These are phyloP conservation scores for Penicillium sp. DNA, from an alignment of 2,329 filamentous ascomycete species.

Conservation along the genomic window DNA sequence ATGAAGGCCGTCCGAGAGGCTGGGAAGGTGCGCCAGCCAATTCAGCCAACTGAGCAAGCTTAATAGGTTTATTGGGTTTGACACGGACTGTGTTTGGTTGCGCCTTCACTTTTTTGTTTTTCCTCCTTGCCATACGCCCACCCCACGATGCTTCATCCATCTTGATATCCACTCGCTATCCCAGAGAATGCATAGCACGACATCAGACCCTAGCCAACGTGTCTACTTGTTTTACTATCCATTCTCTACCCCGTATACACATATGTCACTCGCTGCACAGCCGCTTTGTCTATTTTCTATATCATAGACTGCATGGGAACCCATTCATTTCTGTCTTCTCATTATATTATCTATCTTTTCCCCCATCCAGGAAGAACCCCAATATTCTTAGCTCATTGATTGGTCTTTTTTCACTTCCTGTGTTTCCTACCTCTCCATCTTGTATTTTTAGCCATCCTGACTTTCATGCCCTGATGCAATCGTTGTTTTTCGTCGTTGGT, in stretches of 20 bases:
- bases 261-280: constrained; percentile 7
- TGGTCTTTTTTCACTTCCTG: background rate
- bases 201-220: background rate
- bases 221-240: background rate
- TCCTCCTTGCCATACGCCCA: background rate
- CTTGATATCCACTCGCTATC: constrained; percentile 6
- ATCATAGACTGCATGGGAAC: background rate
- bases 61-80: background rate
- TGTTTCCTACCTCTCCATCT: background rate
- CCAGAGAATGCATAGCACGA: background rate
- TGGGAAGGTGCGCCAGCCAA: constrained; percentile 37
- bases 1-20: constrained; percentile 44
- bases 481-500: background rate
- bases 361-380: background rate
- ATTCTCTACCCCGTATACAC: constrained; percentile 1
- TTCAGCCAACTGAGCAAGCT: constrained; percentile 17
- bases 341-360: background rate
- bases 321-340: constrained; percentile 1
- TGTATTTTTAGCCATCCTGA: constrained; percentile 7
- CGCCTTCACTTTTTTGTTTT: background rate
- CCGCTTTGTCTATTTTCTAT: background rate
- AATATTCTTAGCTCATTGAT: constrained; percentile 1
- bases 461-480: constrained; percentile 8
- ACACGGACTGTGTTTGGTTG: background rate
- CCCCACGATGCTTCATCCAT: background rate